Percentiles rank a stretch among this genome's conserved stretches.
Evolutionary conservation across 129 eudicot genomes (phyloP).

Genomic region (Flaveria linearis): DNA sequence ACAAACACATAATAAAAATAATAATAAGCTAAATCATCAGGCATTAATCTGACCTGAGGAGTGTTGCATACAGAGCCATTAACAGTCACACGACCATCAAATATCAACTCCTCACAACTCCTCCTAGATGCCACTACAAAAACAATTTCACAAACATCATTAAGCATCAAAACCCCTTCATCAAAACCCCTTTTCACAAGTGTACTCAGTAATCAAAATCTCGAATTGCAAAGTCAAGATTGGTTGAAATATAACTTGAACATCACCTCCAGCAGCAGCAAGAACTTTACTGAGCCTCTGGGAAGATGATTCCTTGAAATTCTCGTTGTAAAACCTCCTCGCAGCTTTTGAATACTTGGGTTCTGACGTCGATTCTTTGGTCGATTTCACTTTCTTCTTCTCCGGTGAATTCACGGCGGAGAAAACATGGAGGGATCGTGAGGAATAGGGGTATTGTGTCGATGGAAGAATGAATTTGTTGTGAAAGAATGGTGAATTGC

Average conservation of each 20-base stretch:
- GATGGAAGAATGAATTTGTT: conserved; percentile 54
- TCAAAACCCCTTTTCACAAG: background rate
- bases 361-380: conserved; percentile 37
- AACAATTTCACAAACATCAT: conserved; percentile 11
- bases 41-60: conserved; percentile 68
- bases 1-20: conserved; percentile 2
- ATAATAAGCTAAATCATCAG: conserved; percentile 2
- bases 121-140: conserved; percentile 92
- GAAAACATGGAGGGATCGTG: conserved; percentile 45
- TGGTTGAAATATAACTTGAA: background rate
- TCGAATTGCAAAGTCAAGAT: background rate
- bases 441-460: conserved; percentile 50
- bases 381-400: conserved; percentile 42
- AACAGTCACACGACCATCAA: conserved; percentile 84
- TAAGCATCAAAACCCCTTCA: background rate
- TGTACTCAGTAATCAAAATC: background rate
- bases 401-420: conserved; percentile 24
- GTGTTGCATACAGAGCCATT: conserved; percentile 88
- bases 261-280: conserved; percentile 92
- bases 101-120: conserved; percentile 86
- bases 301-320: conserved; percentile 57
- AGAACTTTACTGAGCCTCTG: conserved; percentile 90
- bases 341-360: conserved; percentile 88
- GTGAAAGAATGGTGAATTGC: conserved; percentile 40
- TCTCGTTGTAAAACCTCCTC: conserved; percentile 78